Percentiles rank a stretch among this genome's conserved stretches.
Evolutionary conservation across 371 early-diverging fungal species (phyloP).

Genomic region (Apophysomyces ossiformis): DNA sequence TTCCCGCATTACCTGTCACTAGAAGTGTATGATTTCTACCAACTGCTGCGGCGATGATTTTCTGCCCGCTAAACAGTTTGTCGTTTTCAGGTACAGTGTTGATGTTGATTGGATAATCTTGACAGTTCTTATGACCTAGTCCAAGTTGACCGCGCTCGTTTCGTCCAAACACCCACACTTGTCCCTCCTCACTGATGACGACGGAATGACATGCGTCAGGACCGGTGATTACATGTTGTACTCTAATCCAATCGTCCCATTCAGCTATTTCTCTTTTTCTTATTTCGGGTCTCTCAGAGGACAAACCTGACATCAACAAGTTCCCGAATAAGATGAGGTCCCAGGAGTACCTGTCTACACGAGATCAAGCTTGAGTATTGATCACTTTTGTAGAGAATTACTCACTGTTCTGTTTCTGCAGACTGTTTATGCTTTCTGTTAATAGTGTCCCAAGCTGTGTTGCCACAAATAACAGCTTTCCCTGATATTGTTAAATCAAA

Average conservation of each 20-base stretch:
- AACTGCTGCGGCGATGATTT: constrained; percentile 40
- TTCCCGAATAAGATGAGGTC: constrained; percentile 47
- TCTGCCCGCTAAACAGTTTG: constrained; percentile 28
- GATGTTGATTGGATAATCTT: constrained; percentile 40
- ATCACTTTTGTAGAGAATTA: background rate
- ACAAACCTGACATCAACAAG: constrained; percentile 42
- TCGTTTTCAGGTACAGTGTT: constrained; percentile 32
- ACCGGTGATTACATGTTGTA: constrained; percentile 39
- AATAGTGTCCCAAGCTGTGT: constrained; percentile 45
- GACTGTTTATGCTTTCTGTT: constrained; percentile 42
- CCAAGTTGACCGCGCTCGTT: constrained; percentile 57
- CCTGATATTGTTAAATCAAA: constrained; percentile 25
- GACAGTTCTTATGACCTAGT: constrained; percentile 36
- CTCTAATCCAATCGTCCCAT: constrained; percentile 16
- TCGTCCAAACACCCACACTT: constrained; percentile 50
- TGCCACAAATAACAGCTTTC: constrained; percentile 38
- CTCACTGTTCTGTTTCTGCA: constrained; percentile 23
- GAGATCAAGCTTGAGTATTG: background rate
- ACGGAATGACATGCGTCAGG: constrained; percentile 48
- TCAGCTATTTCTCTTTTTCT: background rate
- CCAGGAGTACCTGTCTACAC: constrained; percentile 35
- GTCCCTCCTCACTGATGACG: constrained; percentile 43
- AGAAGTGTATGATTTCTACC: constrained; percentile 47
- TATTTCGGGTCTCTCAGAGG: background rate
- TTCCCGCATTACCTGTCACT: constrained; percentile 24